Evolutionary conservation across 1,284 basidiomycete genomes (phyloP), one percentile per base, ranked within the genome.

Genomic region (Sanghuangporus weigelae): DNA sequence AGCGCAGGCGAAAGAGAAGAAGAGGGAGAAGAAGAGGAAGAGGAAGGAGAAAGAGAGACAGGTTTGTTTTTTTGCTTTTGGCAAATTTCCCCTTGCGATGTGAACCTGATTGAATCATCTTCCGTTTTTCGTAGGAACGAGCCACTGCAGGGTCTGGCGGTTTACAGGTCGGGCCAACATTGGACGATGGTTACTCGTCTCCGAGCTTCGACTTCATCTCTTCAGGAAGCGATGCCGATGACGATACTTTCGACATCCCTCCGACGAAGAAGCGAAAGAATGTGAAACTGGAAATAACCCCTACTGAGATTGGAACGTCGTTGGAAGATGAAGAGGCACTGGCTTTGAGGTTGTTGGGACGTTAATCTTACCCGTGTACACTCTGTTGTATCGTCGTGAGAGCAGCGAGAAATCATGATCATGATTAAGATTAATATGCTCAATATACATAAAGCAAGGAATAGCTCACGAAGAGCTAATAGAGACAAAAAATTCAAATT

Each of bases 1-100:
- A 76, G 84, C 86, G 64, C 86, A 92, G 68, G 95, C 93, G 23
- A 87, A 85, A 73, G 92, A 92, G 73, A 95, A 95, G 82, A 90
- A 91, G 77, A 79, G 83, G 66, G 93, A 95, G 75, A 92, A 90
- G 80, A 84, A 89, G 77, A 73, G 85, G 65, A 96, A 93, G 75
- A 78, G 93, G 70, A 97, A 96, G 79, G 88, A 93, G 71, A 84
- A 90, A 65, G 93, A 96, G 69, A 82, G 80, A 42, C 89, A 87
- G 68, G 86, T 84, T 67, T 69, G 81, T 76, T 55, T 26, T 58
- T 67, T 50, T 66, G 64, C 59, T 49, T 40, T 48, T 31, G 26
- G 5, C 26, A 4, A 26, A 56, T 35, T 36, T 31, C 40, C 3
- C n/a, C 7, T 4, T 12, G 10, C 40, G n/a, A 42, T n/a, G 40